Percentiles rank a stretch among this genome's conserved stretches.
Evolutionary conservation across 1,284 basidiomycete species (phyloP).

Genomic region (Vanrija sp.): DNA sequence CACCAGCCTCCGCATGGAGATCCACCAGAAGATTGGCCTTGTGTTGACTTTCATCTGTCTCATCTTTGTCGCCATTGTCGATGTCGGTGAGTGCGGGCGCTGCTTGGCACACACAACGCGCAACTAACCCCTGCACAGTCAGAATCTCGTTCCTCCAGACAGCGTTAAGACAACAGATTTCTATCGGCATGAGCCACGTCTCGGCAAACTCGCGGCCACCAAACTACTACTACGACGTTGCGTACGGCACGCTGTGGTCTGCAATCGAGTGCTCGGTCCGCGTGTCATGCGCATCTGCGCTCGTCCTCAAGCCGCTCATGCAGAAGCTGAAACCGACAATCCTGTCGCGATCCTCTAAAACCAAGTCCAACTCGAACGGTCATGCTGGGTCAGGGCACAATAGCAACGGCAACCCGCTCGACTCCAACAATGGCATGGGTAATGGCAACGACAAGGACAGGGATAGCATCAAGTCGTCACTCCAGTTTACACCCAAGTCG

Average conservation of each 20-base stretch:
- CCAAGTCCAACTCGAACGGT: not conserved
- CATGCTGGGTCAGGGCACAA: no score
- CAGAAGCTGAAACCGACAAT: conserved; percentile 31
- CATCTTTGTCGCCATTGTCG: conserved; percentile 46
- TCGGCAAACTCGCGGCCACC: conserved; percentile 13
- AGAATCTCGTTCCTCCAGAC: conserved; percentile 44
- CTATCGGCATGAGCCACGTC: conserved; percentile 8
- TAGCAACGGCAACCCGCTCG: no score
- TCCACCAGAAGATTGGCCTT: conserved; percentile 43
- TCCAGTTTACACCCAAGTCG: conserved; percentile 2
- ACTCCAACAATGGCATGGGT: not conserved
- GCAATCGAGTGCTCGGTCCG: conserved; percentile 45
- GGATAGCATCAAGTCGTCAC: not conserved
- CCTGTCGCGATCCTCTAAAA: not conserved
- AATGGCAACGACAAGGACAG: not conserved
- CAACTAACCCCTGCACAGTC: conserved; percentile 9
- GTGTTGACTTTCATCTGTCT: conserved; percentile 46
- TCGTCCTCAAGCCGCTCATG: conserved; percentile 47
- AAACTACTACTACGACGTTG: conserved; percentile 41
- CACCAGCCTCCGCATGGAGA: conserved; percentile 44
- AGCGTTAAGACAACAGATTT: conserved; percentile 28
- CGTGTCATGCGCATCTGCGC: conserved; percentile 41
- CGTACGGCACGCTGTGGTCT: conserved; percentile 45
- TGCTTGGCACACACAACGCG: not conserved
- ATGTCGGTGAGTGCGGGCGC: conserved; percentile 24